Base-by-base conservation (phyloP, 2,329 filamentous ascomycete genomes). In the Cercospora zeae-maydis region DNA sequence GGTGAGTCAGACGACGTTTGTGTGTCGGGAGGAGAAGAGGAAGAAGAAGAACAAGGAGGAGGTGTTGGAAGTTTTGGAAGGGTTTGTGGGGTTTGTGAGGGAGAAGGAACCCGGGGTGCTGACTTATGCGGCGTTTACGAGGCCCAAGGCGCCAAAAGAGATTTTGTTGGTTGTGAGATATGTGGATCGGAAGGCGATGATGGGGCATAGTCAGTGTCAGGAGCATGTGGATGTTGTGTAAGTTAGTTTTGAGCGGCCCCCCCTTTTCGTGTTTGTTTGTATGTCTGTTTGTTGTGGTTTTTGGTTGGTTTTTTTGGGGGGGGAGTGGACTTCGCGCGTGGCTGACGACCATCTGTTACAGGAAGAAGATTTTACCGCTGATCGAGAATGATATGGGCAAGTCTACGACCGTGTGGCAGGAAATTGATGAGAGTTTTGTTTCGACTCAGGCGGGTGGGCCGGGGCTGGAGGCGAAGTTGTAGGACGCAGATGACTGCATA, bases 381-480 rank as follows among this genome's bases (percentile, higher is more conserved):
- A 36, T 67, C 24, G 65, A 67, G 21, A 62, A 63, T 42, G 61
- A 66, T 21, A 33, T 69, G 14, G 58, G 52, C 3, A 59, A 45
- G 19, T 49, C 58, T 10, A 72, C 70, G 31, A 71, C 67, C 14
- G 33, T 71, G 34, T 72, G 71, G 71, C 59, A 67, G 34, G 71
- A 73, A 39, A 58, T 72, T n/a, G 63, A 68, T 13, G 71, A 73
- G 62, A 72, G 71, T 53, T 72, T 73, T 59, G 66, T 72, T 3
- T 65, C 63, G 33, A 63, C 37, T 9, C 51, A 49, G 34, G 59
- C 37, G 16, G 63, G 61, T 45, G 62, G 55, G 21, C 56, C 31
- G 16, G 51, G 37, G 1, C n/a, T 13, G 8, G 51, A 24, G 1
- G 59, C 59, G 51, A 56, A 61, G 59, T 37, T 61, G 45, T 59